Conservation (phyloP, 345 rosid genomes). For the Gossypium ekmanianum region DNA sequence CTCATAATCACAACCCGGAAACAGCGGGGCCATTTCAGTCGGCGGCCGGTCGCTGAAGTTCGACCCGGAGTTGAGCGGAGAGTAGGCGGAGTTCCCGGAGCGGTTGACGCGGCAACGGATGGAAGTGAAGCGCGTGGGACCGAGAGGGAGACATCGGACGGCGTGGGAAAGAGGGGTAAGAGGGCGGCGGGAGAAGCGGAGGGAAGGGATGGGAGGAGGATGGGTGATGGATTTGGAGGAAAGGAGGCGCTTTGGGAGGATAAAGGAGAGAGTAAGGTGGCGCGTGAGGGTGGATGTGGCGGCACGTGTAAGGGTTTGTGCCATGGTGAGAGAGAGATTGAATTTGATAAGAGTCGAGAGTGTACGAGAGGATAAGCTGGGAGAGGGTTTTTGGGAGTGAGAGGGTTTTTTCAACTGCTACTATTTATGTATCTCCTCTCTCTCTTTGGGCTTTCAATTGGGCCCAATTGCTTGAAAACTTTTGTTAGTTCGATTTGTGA, state of each 20-base stretch:
- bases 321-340: conserved; percentile 32
- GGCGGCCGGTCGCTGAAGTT: conserved; percentile 94
- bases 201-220: conserved; percentile 39
- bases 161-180: conserved; percentile 30
- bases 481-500: too few relatives aligned
- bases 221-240: conserved; percentile 28
- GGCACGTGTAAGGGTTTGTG: conserved; percentile 52
- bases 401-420: neutral
- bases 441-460: neutral
- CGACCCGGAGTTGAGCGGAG: conserved; percentile 84
- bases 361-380: neutral
- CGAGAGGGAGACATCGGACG: conserved; percentile 21
- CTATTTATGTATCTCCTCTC: neutral
- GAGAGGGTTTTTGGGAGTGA: conserved; percentile 14
- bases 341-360: neutral
- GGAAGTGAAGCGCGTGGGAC: conserved; percentile 38
- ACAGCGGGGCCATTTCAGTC: conserved; percentile 91
- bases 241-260: conserved; percentile 41
- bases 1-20: conserved; percentile 88
- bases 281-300: conserved; percentile 33
- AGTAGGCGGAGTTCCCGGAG: conserved; percentile 65
- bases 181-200: conserved; percentile 40
- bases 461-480: neutral
- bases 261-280: conserved; percentile 33
- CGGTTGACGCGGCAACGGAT: conserved; percentile 74